Conservation (phyloP, 2,329 filamentous ascomycete genomes). For the Fusarium tjaetaba region DNA sequence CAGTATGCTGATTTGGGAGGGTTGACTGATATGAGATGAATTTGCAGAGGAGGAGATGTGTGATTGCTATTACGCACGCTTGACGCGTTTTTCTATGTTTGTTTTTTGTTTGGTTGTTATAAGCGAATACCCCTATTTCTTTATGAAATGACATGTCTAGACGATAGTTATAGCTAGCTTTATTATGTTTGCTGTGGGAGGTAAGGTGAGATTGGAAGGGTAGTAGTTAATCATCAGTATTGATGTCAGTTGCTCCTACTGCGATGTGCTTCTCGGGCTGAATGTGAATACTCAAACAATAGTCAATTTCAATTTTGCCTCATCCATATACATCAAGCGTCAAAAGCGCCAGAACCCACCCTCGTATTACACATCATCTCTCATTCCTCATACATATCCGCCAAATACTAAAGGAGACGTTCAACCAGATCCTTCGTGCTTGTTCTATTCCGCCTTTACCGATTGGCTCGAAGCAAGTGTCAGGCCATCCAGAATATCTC, state of each 20-base stretch:
- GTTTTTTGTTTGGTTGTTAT: neutral
- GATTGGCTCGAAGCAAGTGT: conserved; percentile 49
- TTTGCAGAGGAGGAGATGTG: neutral
- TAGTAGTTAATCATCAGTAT: neutral
- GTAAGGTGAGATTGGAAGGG: neutral
- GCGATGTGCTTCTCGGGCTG: too few species aligned
- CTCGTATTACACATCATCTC: neutral
- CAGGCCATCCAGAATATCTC: conserved; percentile 60
- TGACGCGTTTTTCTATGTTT: conserved; percentile 4
- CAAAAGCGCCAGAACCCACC: neutral
- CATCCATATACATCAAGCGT: neutral
- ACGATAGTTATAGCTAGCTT: conserved; percentile 26
- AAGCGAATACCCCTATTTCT: conserved; percentile 42
- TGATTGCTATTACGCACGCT: conserved; percentile 17
- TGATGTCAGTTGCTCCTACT: neutral
- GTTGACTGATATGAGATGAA: conserved; percentile 51
- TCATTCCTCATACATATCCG: neutral
- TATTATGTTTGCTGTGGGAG: conserved; percentile 10
- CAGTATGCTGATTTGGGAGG: conserved; percentile 59
- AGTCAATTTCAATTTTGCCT: neutral
- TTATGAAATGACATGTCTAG: conserved; percentile 30
- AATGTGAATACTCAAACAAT: neutral
- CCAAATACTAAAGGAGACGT: neutral
- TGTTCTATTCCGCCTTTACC: conserved; percentile 22
- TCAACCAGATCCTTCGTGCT: too few species aligned